Evolutionary conservation across 805 yeast species (phyloP), one percentile per base, ranked within the genome.

Genomic region (Starmera pachycereana): DNA sequence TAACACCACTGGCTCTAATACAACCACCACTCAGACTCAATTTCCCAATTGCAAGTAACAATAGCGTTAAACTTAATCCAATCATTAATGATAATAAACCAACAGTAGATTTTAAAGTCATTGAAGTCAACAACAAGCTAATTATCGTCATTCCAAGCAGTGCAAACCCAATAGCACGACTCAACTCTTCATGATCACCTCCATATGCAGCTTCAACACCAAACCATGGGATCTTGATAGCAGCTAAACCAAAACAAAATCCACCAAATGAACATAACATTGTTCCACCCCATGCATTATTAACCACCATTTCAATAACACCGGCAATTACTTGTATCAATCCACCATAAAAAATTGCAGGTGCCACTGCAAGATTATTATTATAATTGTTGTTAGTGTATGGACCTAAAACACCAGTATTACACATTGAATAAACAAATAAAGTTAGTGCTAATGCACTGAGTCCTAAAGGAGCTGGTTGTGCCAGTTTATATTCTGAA

Each of bases 391-490:
- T 22, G 9, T 22, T 8, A 5, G 27, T 22, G 27, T 22, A 22
- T 14, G 76, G 79, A 19, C 79, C 77, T 63, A 76, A 69, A 6
- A 81, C 81, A 37, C 68, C 73, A 25, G 65, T 62, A 50, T 78
- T 76, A 45, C 71, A 57, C 49, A 77, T 50, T 2, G 78, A 70
- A 29, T 76, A 59, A 10, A 77, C 80, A 56, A 78, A 76, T 3
- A 82, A 75, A 9, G 81, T 74, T 48, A 77, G 62, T 4, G 81
- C 83, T 48, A 78, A 74, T 12, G 77, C 81, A 37, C 70, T 65
- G 40, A 77, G 59, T 11, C 84, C 84, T 47, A 77, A 61, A 12
- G 83, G 83, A 37, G 78, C 79, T 35, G 85, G 82, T 52, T 78
- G 77, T 40, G 74, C 84, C 55, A 68, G 67, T 41, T 62, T 63